A percentile compares a stretch with the other conserved stretches of the same genome.
Evolutionary conservation across 352 stramenopile species (phyloP).

Genomic region (Pythium diclinum): DNA sequence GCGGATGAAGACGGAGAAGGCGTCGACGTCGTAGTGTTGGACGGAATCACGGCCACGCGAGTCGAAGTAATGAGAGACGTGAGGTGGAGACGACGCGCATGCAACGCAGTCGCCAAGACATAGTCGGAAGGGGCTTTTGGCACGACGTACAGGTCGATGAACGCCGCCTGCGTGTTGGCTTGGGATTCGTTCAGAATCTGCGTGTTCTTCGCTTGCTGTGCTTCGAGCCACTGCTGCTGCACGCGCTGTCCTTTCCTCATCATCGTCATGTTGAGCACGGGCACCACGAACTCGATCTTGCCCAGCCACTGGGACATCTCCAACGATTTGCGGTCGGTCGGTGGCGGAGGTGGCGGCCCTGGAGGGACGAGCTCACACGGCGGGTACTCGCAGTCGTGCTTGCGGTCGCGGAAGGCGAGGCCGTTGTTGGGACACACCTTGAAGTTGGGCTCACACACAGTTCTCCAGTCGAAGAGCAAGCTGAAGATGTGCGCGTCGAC

Average conservation of each 20-base stretch:
- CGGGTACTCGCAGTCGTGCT: conserved; percentile 42
- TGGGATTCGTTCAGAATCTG: not conserved
- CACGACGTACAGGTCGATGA: conserved; percentile 22
- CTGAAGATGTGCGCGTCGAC: conserved; percentile 17
- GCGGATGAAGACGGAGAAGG: not conserved
- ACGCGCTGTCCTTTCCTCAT: conserved; percentile 25
- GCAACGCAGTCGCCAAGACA: not conserved
- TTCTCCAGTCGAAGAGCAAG: conserved; percentile 30
- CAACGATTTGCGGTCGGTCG: conserved; percentile 19
- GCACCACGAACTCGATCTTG: conserved; percentile 39
- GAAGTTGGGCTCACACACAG: conserved; percentile 39
- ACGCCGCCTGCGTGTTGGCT: not conserved
- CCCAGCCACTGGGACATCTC: conserved; percentile 32
- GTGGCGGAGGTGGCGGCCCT: conserved; percentile 6
- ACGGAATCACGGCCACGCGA: not conserved
- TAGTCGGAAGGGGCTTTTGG: not conserved
- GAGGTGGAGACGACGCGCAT: not conserved
- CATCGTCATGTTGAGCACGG: conserved; percentile 21
- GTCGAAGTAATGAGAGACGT: conserved; percentile 1
- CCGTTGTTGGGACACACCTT: conserved; percentile 38
- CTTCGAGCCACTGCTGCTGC: conserved; percentile 13
- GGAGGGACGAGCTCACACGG: conserved; percentile 37
- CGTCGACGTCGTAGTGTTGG: not conserved
- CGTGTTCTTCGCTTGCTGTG: conserved; percentile 1
- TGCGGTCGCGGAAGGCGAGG: conserved; percentile 33